These are phyloP conservation scores for Arxiozyma telluris DNA, from an alignment of 1,139 yeast genomes.

Conservation along the genomic window DNA sequence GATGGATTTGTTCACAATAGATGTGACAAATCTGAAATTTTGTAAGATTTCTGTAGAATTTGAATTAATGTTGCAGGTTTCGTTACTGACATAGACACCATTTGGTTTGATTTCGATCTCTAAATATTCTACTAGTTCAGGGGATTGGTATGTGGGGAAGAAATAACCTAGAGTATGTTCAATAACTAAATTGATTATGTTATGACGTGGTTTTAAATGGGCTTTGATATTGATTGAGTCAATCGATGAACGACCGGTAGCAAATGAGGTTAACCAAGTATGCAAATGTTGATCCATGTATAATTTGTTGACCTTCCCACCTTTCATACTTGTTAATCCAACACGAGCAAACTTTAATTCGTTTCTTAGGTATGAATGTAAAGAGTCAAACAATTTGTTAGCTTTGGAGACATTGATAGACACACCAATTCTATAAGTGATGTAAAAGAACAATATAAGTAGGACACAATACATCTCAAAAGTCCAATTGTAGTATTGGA, in stretches of 20 bases:
- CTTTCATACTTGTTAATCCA: conserved; percentile 42
- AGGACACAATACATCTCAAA: conserved; percentile 52
- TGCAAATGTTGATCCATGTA: conserved; percentile 63
- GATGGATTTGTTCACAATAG: conserved; percentile 73
- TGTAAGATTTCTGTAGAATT: conserved; percentile 18
- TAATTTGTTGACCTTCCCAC: conserved; percentile 27
- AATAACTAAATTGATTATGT: conserved; percentile 43
- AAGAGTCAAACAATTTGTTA: conserved; percentile 40
- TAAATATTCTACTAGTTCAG: conserved; percentile 51
- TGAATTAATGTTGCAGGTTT: conserved; percentile 31
- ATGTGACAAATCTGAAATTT: conserved; percentile 56
- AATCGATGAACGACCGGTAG: conserved; percentile 80
- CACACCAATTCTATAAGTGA: conserved; percentile 48
- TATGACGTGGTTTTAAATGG: conserved; percentile 72
- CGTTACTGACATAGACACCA: conserved; percentile 39
- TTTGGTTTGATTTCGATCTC: conserved; percentile 56
- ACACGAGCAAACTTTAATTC: conserved; percentile 62
- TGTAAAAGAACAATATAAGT: conserved; percentile 41
- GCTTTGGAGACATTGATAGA: conserved; percentile 50
- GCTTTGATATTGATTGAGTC: conserved; percentile 53
- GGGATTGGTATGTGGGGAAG: conserved; percentile 36
- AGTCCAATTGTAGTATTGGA: conserved; percentile 53
- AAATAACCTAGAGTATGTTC: conserved; percentile 47
- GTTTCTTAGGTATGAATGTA: conserved; percentile 42
- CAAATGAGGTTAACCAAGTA: conserved; percentile 61